Base-by-base conservation (phyloP, 306 rosid genomes). In the Castanea mollissima region DNA sequence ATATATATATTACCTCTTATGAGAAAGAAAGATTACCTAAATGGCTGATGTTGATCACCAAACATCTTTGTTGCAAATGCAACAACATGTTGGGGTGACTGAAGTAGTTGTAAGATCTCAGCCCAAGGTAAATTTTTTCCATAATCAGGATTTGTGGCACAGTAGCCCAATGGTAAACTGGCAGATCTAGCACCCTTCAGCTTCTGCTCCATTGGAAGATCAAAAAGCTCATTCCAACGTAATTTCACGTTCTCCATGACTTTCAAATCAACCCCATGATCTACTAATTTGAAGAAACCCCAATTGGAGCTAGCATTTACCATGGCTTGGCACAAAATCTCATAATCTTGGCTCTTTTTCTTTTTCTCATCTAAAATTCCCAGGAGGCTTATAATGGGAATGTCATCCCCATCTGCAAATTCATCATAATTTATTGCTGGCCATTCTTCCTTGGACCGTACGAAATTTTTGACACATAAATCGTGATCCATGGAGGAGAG, bases 11-110 rank as follows among this genome's bases (percentile, higher is more conserved):
- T 5, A 4, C 29, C 54, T 11, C 54, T 56, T 56, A 16, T 5
- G 14, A 34, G 9, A 38, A 6, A 38, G 29, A 38, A 69, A 38
- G 11, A 12, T 35, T 69, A 69, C 73, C 55, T 69, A 38, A 68
- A 69, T 69, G 73, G 9, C 1, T 69, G 73, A 9, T 69, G 73
- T 35, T 19, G 54, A 69, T 69, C 55, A 69, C 73, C 73, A 69
- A 69, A 38, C 25, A 68, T 54, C 73, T 68, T 68, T 19, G 52
- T 19, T 15, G 55, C 73, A 69, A 67, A 38, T 9, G 73, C 73
- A 35, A 38, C 27, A 35, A 19, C 31, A 15, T 69, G 73, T 35
- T 34, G 27, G 6, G 54, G 25, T 10, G 73, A 69, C 9, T 69
- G 55, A 38, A 69, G 73, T 4, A 69, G 46, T 69, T 69, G 73